Evolutionary conservation across 1,139 yeast genomes (phyloP).

Genomic region (Zygoascus hellenicus): DNA sequence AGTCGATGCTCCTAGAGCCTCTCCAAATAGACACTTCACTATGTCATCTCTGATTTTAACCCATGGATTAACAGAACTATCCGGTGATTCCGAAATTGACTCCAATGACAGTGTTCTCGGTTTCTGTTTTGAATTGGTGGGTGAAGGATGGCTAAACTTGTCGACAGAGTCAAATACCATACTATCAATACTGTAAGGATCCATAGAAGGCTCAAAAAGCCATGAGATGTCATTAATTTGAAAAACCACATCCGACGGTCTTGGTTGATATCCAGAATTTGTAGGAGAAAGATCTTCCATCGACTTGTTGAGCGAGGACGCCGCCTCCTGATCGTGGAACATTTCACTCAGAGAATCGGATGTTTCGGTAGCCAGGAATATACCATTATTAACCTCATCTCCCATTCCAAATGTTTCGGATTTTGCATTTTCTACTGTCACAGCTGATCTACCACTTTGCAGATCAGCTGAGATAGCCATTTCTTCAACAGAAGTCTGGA

Average conservation of each 20-base stretch:
- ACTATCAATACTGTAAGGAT: constrained; percentile 5
- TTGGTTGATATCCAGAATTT: neutral
- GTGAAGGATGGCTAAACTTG: neutral
- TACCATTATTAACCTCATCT: neutral
- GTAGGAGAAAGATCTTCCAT: neutral
- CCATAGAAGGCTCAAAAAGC: constrained; percentile 19
- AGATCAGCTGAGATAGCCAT: no score
- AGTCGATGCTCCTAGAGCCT: neutral
- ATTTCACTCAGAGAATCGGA: neutral
- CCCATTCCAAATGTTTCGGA: neutral
- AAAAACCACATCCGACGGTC: neutral
- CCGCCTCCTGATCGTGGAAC: neutral
- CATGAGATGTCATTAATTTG: constrained; percentile 24
- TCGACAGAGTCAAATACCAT: neutral
- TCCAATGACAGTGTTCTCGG: neutral
- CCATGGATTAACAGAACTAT: neutral
- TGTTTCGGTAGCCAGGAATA: neutral
- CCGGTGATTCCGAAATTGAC: neutral
- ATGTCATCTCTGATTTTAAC: constrained; percentile 12
- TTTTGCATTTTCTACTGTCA: no score
- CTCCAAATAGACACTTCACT: constrained; percentile 17
- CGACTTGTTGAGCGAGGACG: neutral
- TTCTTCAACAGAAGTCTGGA: no score
- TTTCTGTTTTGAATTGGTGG: no score
- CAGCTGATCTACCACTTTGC: no score